Evolutionary conservation across 2,329 filamentous ascomycete species (phyloP).

Genomic region (Rosellinia necatrix): DNA sequence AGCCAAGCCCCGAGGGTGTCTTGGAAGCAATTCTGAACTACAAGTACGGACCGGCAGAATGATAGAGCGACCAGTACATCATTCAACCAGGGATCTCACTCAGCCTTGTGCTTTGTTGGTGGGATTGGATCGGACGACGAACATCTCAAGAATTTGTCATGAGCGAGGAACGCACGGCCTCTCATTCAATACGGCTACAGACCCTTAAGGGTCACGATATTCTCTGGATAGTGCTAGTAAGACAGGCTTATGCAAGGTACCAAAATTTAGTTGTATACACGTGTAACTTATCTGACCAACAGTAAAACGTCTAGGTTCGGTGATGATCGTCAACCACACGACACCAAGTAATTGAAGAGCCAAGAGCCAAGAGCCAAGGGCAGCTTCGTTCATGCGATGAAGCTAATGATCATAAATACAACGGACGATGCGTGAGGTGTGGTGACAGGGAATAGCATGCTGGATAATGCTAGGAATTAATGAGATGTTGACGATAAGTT

Average conservation of each 20-base stretch:
- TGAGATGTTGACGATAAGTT: too few species aligned
- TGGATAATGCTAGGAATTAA: too few species aligned
- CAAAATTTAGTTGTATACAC: too few species aligned
- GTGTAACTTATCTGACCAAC: too few species aligned
- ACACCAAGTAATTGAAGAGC: too few species aligned
- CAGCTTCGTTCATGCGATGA: too few species aligned
- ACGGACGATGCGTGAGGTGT: too few species aligned
- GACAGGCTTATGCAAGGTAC: conserved; percentile 9
- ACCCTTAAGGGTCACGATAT: neutral
- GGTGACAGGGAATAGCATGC: too few species aligned
- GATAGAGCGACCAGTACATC: neutral
- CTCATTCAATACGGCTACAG: too few species aligned
- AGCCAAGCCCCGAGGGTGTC: conserved; percentile 81
- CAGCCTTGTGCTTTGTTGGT: neutral
- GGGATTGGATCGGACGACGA: neutral
- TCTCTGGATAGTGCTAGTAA: neutral
- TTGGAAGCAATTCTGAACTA: conserved; percentile 63
- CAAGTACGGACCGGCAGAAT: neutral
- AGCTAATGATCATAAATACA: too few species aligned
- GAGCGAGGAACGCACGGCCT: neutral
- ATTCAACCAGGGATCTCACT: neutral
- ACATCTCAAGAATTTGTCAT: neutral
- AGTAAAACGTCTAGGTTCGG: neutral
- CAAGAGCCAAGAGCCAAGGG: too few species aligned
- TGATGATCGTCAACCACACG: neutral